Percentiles rank a stretch among this genome's conserved stretches.
phyloP scores from a whole-genome alignment of 192 early-diverging fungal species.

The Lobosporangium transversale region DNA sequence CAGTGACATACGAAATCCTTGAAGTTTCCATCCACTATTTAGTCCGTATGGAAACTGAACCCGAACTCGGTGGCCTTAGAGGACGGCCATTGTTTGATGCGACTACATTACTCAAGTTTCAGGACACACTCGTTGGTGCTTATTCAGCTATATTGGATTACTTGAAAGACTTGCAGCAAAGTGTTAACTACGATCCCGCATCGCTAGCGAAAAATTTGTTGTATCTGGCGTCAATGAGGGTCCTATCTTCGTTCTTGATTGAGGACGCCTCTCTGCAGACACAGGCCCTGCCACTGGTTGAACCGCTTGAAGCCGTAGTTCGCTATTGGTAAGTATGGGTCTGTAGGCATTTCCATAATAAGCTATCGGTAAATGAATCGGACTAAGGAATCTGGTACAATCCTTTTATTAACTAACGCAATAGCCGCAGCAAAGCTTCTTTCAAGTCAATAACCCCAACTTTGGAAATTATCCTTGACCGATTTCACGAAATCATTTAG shows the following conservation, averaged over 20 bases:
- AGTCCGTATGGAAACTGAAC: conserved; percentile 19
- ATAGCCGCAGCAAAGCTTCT: conserved; percentile 29
- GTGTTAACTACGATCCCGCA: conserved; percentile 5
- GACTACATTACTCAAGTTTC: conserved; percentile 31
- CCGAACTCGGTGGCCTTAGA: conserved; percentile 11
- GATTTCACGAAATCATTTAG: conserved; percentile 22
- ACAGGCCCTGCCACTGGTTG: conserved; percentile 16
- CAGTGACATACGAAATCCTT: conserved; percentile 31
- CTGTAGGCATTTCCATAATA: neutral
- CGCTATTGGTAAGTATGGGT: conserved; percentile 19
- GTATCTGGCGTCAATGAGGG: conserved; percentile 41
- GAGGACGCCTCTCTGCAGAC: conserved; percentile 45
- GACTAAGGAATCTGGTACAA: neutral
- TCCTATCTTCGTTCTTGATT: conserved; percentile 32
- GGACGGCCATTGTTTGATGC: conserved; percentile 36
- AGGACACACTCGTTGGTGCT: conserved; percentile 28
- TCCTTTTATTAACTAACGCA: too few species aligned
- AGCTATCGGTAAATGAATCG: neutral
- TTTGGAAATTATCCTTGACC: conserved; percentile 26
- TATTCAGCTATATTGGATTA: conserved; percentile 41
- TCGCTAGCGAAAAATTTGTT: conserved; percentile 13
- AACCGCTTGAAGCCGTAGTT: conserved; percentile 23
- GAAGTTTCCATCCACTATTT: conserved; percentile 42
- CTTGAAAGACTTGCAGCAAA: conserved; percentile 44
- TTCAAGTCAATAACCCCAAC: conserved; percentile 16